phyloP scores from a whole-genome alignment of 2,329 filamentous ascomycete species.

The Thelonectria discophora region DNA sequence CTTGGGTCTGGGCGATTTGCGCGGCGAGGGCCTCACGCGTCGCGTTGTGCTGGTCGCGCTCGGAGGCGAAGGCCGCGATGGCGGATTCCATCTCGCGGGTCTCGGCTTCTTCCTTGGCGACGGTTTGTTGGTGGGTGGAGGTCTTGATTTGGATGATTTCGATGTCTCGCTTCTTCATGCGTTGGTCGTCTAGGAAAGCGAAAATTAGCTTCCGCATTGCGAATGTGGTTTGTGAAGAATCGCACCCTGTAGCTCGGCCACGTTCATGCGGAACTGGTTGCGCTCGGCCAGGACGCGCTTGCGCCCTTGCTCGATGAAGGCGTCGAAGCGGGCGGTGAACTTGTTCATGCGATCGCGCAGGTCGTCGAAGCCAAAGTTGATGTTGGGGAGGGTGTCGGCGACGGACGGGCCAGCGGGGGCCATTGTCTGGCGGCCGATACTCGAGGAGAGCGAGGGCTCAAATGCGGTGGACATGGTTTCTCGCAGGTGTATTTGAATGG shows the following conservation, averaged over 20 bases:
- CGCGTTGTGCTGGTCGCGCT: constrained; percentile 68
- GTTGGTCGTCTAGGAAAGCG: constrained; percentile 77
- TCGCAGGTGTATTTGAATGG: background rate
- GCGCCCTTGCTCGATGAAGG: constrained; percentile 90
- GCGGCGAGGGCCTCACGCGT: constrained; percentile 65
- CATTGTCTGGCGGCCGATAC: constrained; percentile 65
- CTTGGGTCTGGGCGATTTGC: constrained; percentile 73
- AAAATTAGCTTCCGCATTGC: constrained; percentile 9
- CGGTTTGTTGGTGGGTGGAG: constrained; percentile 73
- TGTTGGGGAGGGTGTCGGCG: constrained; percentile 82
- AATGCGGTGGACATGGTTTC: constrained; percentile 67
- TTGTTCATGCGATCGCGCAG: constrained; percentile 93
- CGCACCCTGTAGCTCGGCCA: constrained; percentile 89
- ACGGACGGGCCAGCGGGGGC: constrained; percentile 70
- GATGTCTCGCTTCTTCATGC: constrained; percentile 87
- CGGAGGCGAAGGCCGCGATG: constrained; percentile 65
- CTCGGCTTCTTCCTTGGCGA: constrained; percentile 81
- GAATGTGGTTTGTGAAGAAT: background rate
- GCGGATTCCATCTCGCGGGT: constrained; percentile 76
- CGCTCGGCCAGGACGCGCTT: constrained; percentile 91
- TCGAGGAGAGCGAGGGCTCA: constrained; percentile 74
- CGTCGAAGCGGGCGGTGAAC: constrained; percentile 90
- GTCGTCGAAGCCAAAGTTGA: constrained; percentile 97
- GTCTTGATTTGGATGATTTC: constrained; percentile 81
- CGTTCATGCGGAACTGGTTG: constrained; percentile 90